These are phyloP conservation scores for Neonectria hederae DNA, from an alignment of 2,329 filamentous ascomycete genomes.

Conservation along the genomic window DNA sequence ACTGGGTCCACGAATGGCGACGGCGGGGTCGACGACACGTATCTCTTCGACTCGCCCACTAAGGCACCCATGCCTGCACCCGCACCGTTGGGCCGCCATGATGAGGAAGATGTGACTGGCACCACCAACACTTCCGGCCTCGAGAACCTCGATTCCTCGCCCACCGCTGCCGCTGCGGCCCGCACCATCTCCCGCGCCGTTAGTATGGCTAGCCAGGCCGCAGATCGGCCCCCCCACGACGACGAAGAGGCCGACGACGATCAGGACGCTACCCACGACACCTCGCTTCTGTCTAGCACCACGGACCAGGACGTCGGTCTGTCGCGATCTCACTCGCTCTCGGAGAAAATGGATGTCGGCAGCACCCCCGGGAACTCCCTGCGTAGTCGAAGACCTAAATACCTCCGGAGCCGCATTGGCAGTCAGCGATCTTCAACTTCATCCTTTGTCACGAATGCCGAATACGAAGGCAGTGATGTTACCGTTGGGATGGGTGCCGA, in stretches of 20 bases:
- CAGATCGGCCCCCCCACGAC: slow-evolving; percentile 34
- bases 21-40: slow-evolving; percentile 64
- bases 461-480: slow-evolving; percentile 75
- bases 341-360: slow-evolving; percentile 54
- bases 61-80: slow-evolving; percentile 45
- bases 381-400: slow-evolving; percentile 62
- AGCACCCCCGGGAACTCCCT: slow-evolving; percentile 59
- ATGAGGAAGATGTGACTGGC: slow-evolving; percentile 41
- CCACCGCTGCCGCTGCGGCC: slow-evolving; percentile 64
- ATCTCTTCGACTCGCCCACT: slow-evolving; percentile 61
- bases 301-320: slow-evolving; percentile 44
- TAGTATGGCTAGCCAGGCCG: slow-evolving; percentile 53
- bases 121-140: slow-evolving; percentile 60
- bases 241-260: slow-evolving; percentile 41
- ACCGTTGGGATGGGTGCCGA: slow-evolving; percentile 76
- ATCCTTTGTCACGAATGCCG: slow-evolving; percentile 64
- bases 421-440: slow-evolving; percentile 70
- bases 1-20: slow-evolving; percentile 51
- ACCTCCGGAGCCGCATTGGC: slow-evolving; percentile 64
- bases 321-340: slow-evolving; percentile 45
- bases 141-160: slow-evolving; percentile 65
- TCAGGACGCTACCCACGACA: slow-evolving; percentile 42
- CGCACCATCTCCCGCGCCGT: slow-evolving; percentile 63
- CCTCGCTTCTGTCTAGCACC: slow-evolving; percentile 43
- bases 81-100: slow-evolving; percentile 29